Percentiles rank a stretch among this genome's conserved stretches.
phyloP scores from a whole-genome alignment of 2,329 filamentous ascomycete species.

The Coleophoma cylindrospora region DNA sequence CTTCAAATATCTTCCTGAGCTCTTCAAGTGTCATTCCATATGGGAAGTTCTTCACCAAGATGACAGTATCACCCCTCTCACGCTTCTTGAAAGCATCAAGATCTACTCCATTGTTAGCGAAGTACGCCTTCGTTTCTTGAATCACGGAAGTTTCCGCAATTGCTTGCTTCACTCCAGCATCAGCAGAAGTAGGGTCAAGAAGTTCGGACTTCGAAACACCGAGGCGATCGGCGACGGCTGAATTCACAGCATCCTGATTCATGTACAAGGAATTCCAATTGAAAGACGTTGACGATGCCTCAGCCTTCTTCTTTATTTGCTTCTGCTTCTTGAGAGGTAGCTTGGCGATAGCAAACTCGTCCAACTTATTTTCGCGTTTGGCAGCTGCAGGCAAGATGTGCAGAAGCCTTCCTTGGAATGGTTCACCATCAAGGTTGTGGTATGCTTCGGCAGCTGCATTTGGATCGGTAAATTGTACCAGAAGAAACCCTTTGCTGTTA shows the following conservation, averaged over 20 bases:
- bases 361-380: constrained; percentile 76
- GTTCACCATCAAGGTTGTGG: constrained; percentile 71
- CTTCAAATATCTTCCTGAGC: constrained; percentile 74
- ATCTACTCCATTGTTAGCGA: constrained; percentile 81
- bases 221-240: constrained; percentile 79
- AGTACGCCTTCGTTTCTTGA: constrained; percentile 92
- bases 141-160: constrained; percentile 95
- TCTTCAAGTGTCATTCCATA: constrained; percentile 78
- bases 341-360: constrained; percentile 87
- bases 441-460: constrained; percentile 75
- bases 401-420: constrained; percentile 87
- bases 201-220: constrained; percentile 88
- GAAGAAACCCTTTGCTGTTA: constrained; percentile 83
- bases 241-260: constrained; percentile 92
- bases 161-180: constrained; percentile 93
- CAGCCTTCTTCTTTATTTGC: constrained; percentile 77
- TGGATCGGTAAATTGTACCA: constrained; percentile 72
- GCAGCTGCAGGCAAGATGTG: constrained; percentile 83
- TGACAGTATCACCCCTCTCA: constrained; percentile 78
- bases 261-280: constrained; percentile 99
- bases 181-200: constrained; percentile 90
- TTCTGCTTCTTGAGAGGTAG: constrained; percentile 92
- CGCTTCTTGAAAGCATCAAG: constrained; percentile 84
- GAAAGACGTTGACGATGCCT: constrained; percentile 74
- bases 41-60: constrained; percentile 93